Base-by-base conservation (phyloP, 2,329 filamentous ascomycete species). In the Drechslera avenae region DNA sequence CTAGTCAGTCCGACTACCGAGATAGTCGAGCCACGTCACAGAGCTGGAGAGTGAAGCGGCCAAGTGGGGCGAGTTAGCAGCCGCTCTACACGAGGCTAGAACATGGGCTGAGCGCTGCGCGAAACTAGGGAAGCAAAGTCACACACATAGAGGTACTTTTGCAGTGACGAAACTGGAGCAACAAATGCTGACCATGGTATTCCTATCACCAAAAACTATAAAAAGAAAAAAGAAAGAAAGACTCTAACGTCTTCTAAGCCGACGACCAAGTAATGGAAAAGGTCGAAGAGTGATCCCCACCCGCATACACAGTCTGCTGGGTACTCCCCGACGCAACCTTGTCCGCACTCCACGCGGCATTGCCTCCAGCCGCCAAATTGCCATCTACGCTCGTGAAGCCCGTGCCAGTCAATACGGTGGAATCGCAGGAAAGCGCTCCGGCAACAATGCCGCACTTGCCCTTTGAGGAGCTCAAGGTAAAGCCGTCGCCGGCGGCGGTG, bases 341-440 rank as follows among this genome's bases (percentile, higher is more conserved):
- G 52, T 78, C 75, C 1, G 79, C 77, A 30, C 75, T 79, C 58
- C 77, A 81, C 0, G 62, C 67, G 7, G 63, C 63, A 30, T 66
- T 74, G 4, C 74, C 75, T 3, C 70, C 70, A 16, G 68, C 75
- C 0, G 72, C 69, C 33, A 81, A 44, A 7, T 66, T 66, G 2
- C 66, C 69, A 4, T 71, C 65, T 3, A 64, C 58, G 35, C 58
- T 67, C 2, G 69, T 73, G 54, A 81, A 81, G 0, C 73, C 68
- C 0, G 76, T 77, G 3, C 71, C 69, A 4, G 66, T 64, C 7
- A 67, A 73, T 4, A 81, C 76, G n/a, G 75, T 70, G 2, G 76
- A 75, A 3, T 76, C 82, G 65, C 86, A 89, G 12, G 74, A 79
- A 34, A 88, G 77, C 5, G 73, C 73, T n/a, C 78, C 79, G 3